Evolutionary conservation across 176 grass and related monocot genomes (phyloP), one percentile per base, ranked within the genome.

Genomic region (Eragrostis nindensis): DNA sequence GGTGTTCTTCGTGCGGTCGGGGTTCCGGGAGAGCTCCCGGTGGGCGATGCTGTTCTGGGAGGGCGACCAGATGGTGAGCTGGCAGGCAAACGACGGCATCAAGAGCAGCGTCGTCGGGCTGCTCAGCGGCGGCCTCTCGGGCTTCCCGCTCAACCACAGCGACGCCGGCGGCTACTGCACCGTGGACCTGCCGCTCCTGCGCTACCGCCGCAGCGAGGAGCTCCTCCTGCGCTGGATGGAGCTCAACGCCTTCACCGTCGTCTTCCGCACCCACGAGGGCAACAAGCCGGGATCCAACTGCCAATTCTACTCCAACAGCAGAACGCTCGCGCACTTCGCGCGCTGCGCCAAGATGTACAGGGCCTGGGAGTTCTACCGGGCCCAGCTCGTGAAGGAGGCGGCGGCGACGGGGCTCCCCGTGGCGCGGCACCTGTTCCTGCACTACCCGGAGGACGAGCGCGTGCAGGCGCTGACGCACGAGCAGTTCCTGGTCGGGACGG

Each of bases 1-100:
- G 49, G 94, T 97, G 76, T 97, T 97, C 85, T 97, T 94, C 84
- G 87, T 97, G 69, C 75, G 92, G 50, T 84, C 94, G 50, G 94
- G 92, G 36, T 97, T 97, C 69, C 88, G 94, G 52, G 91, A 87
- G 38, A 94, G 89, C 85, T 84, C 87, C 18, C 73, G 83, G 64
- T 94, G 92, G 92, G 85, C 92, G n/a, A 97, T 97, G 94, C 82
- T 97, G 62, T 94, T 97, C 85, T 97, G 94, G 94, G 94, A 97
- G 18, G 94, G 94, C 4, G 92, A 97, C 75, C 94, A 94, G 84
- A 97, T 97, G 94, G 94, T 97, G 87, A 97, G 94, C 86, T 97
- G 94, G 94, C 94, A 97, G 79, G 68, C 68, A 45, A 88, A 97
- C 72, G 94, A 97, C 49, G 94, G 94, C 77, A 97, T 97, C 85